phyloP scores from a whole-genome alignment of 1,139 yeast species.

The Suhomyces taliae region DNA sequence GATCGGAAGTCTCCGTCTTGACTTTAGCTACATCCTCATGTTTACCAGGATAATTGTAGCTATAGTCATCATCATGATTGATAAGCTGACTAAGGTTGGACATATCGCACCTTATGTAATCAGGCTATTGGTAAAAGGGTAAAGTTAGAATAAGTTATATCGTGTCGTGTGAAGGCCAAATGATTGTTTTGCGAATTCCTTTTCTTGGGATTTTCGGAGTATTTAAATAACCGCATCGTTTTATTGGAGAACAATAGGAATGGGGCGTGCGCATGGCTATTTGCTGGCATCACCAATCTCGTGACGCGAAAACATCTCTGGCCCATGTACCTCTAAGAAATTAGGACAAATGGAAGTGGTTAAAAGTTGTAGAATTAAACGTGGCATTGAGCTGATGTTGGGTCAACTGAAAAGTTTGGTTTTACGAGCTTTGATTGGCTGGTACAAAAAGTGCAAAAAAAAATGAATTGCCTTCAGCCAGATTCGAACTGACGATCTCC shows the following conservation, averaged over 20 bases:
- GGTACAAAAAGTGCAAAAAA: background rate
- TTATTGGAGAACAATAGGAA: constrained; percentile 1
- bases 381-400: no score
- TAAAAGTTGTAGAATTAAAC: no score
- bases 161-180: constrained; percentile 12
- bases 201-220: constrained; percentile 8
- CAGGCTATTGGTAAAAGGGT: background rate
- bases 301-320: background rate
- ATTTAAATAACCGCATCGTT: constrained; percentile 9
- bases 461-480: constrained; percentile 64
- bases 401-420: no score
- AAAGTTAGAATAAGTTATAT: background rate
- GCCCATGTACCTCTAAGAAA: no score
- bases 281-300: constrained; percentile 7
- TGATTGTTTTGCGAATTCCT: constrained; percentile 1
- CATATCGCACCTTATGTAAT: constrained; percentile 12
- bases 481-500: constrained; percentile 88
- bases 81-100: constrained; percentile 20
- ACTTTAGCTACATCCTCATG: constrained; percentile 1
- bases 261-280: constrained; percentile 3
- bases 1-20: background rate
- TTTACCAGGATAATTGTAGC: constrained; percentile 14
- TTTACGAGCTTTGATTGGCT: no score
- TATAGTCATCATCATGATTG: constrained; percentile 20
- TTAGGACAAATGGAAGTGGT: no score